phyloP scores from a whole-genome alignment of 2,329 filamentous ascomycete genomes.

The Claviceps africana region DNA sequence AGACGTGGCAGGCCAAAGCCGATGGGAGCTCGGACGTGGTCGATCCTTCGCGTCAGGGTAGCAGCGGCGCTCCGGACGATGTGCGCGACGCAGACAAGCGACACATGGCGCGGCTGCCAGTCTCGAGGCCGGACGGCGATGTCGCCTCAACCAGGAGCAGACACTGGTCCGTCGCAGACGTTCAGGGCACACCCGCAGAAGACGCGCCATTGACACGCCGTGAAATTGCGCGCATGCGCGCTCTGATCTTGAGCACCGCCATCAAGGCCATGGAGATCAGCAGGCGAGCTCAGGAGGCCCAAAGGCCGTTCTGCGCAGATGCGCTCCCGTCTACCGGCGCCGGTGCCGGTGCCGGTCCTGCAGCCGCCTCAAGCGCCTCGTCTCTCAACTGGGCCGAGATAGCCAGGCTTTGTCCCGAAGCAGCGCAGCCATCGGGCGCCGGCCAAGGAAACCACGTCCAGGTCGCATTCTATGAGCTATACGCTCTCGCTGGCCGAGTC shows the following conservation, averaged over 20 bases:
- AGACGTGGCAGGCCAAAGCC: constrained; percentile 5
- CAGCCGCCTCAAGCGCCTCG: constrained; percentile 8
- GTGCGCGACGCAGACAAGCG: constrained; percentile 22
- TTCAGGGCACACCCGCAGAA: constrained; percentile 19
- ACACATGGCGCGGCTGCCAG: constrained; percentile 18
- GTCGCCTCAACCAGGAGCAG: constrained; percentile 16
- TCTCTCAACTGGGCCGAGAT: constrained; percentile 29
- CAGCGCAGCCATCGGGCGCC: constrained; percentile 14
- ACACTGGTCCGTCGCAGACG: constrained; percentile 40
- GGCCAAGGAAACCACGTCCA: constrained; percentile 11
- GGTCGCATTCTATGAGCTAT: constrained; percentile 30
- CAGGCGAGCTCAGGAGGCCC: constrained; percentile 43
- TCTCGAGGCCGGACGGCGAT: constrained; percentile 12
- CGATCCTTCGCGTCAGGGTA: background rate
- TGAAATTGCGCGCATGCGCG: constrained; percentile 68
- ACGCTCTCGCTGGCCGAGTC: constrained; percentile 37
- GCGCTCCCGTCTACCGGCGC: constrained; percentile 11
- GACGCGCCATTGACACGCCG: constrained; percentile 38
- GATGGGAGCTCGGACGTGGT: background rate
- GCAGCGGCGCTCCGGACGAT: constrained; percentile 13
- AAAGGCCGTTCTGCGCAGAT: constrained; percentile 19
- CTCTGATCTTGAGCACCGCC: constrained; percentile 69
- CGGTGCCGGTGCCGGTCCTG: background rate
- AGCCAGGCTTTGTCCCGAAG: constrained; percentile 24
- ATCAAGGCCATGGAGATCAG: constrained; percentile 77